Evolutionary conservation across 75 land plant genomes (phyloP), one percentile per base, ranked within the genome.

Genomic region (Pinus albicaulis): DNA sequence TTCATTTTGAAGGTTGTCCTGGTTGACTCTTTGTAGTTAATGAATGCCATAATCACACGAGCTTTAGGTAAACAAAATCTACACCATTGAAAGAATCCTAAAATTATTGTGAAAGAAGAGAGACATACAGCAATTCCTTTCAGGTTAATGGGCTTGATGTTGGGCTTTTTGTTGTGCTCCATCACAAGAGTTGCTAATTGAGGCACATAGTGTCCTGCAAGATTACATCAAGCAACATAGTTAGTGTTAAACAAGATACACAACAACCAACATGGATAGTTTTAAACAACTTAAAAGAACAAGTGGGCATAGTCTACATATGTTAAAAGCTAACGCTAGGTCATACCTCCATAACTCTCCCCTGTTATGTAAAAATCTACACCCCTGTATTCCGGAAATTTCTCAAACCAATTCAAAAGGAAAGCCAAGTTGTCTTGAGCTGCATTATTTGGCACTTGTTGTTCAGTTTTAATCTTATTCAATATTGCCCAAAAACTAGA

Each of bases 51-150:
- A n/a, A n/a, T n/a, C n/a, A n/a, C n/a, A n/a, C n/a, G n/a, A n/a
- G n/a, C n/a, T n/a, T n/a, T n/a, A n/a, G n/a, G n/a, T n/a, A n/a
- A n/a, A n/a, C n/a, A n/a, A n/a, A n/a, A n/a, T n/a, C n/a, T 26
- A 5, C 16, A 34, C n/a, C 28, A 4, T 34, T 5, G 7, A n/a
- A n/a, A n/a, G n/a, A n/a, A n/a, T n/a, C n/a, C n/a, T n/a, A n/a
- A n/a, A n/a, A n/a, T n/a, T n/a, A 55, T n/a, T n/a, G 17, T 19
- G 7, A 24, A 24, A 22, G 26, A 17, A 57, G 15, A 8, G 5
- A 79, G 24, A 76, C 87, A 75, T 79, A 89, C 88, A 14, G 80
- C 77, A 57, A 89, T 77, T 59, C n/a, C n/a, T n/a, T n/a, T n/a
- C n/a, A n/a, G n/a, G n/a, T n/a, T n/a, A n/a, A n/a, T n/a, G n/a